Evolutionary conservation across 345 rosid genomes (phyloP).

Genomic region (Gossypium australe): DNA sequence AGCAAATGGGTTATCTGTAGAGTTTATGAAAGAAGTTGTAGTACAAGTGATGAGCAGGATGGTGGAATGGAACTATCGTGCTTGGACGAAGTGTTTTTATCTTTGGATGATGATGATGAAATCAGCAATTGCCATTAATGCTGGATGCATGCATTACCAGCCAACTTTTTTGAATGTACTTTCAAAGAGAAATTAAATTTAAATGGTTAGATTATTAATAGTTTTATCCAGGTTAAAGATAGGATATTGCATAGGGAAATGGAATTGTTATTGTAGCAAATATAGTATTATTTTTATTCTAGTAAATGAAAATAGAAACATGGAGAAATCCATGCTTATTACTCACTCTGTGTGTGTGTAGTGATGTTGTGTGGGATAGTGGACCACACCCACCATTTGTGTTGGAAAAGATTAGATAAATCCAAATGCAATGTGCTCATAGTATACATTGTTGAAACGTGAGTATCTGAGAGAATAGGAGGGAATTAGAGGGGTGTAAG

Average conservation of each 20-base stretch:
- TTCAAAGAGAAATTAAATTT: too few relatives aligned
- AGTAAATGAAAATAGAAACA: background rate
- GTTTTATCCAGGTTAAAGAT: background rate
- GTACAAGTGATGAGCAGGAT: conserved; percentile 30
- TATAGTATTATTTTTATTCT: background rate
- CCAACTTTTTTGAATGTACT: too few relatives aligned
- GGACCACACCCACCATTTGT: background rate
- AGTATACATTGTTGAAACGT: background rate
- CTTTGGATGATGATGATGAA: conserved; percentile 91
- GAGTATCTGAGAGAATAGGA: too few relatives aligned
- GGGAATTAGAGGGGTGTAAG: too few relatives aligned
- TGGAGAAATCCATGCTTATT: background rate
- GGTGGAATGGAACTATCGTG: conserved; percentile 77
- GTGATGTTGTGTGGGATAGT: background rate
- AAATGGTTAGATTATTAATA: too few relatives aligned
- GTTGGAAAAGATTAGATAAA: conserved; percentile 1
- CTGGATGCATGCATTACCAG: conserved; percentile 3
- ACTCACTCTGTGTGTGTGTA: too few relatives aligned
- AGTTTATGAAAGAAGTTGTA: conserved; percentile 54
- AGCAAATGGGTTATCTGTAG: conserved; percentile 89
- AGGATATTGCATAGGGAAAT: background rate
- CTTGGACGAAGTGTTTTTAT: conserved; percentile 88
- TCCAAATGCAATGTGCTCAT: background rate
- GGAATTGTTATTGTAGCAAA: background rate
- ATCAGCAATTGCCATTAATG: conserved; percentile 57